Evolutionary conservation across 1,284 basidiomycete genomes (phyloP).

Genomic region (Trichosporon asahii): DNA sequence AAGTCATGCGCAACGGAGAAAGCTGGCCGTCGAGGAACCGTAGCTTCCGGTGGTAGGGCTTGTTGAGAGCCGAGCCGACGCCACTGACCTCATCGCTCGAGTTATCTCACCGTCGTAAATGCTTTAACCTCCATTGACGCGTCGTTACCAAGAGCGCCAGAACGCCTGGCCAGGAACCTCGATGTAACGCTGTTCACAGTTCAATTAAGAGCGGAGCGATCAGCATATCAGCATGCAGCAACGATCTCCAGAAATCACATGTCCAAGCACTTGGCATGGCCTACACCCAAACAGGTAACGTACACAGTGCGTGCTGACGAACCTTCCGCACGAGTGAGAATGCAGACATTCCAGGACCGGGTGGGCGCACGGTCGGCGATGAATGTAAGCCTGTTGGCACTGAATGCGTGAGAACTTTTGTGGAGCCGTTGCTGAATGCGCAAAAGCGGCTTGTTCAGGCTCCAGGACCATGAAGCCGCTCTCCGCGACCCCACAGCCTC

Average conservation of each 20-base stretch:
- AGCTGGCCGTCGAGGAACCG: neutral
- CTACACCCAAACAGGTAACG: neutral
- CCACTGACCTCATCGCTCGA: neutral
- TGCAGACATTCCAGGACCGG: neutral
- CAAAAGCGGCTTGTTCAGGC: neutral
- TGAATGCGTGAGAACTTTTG: conserved; percentile 1
- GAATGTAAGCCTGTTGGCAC: neutral
- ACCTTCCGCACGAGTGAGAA: neutral
- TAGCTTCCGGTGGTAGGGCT: neutral
- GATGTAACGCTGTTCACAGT: neutral
- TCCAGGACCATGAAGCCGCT: neutral
- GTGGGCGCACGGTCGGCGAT: neutral
- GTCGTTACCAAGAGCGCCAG: neutral
- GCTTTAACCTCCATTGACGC: neutral
- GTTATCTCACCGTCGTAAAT: neutral
- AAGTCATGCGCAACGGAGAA: neutral
- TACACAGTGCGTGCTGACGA: neutral
- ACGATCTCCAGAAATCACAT: neutral
- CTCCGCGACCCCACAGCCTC: neutral
- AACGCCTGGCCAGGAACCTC: neutral
- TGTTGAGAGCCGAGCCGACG: neutral
- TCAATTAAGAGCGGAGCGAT: neutral
- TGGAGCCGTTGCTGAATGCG: neutral
- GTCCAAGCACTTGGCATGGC: neutral
- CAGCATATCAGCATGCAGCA: neutral